phyloP scores from a whole-genome alignment of 2,329 filamentous ascomycete genomes.

The Fusarium hostae region DNA sequence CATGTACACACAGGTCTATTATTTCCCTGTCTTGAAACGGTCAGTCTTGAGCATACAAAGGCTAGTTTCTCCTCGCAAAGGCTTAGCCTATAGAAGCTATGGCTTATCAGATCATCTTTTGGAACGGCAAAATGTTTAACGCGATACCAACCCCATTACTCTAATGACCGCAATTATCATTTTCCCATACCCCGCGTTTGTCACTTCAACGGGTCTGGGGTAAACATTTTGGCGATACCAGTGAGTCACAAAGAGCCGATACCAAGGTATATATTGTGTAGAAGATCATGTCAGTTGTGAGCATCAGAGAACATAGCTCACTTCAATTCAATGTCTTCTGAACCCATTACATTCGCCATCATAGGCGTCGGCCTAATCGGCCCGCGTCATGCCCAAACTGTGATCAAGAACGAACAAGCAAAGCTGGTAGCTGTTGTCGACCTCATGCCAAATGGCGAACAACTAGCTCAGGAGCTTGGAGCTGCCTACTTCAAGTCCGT shows the following conservation, averaged over 20 bases:
- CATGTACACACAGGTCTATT: background rate
- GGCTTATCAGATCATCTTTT: background rate
- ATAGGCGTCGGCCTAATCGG: conserved; percentile 48
- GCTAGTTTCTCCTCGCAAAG: background rate
- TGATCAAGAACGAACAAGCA: conserved; percentile 35
- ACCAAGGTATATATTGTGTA: background rate
- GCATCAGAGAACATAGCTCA: background rate
- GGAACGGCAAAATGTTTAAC: conserved; percentile 1
- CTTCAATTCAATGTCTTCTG: conserved; percentile 7
- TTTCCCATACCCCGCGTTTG: conserved; percentile 4
- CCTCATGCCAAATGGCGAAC: conserved; percentile 33
- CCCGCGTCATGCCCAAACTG: conserved; percentile 47
- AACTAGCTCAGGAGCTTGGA: conserved; percentile 37
- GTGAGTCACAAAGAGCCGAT: background rate
- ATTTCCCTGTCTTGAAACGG: background rate
- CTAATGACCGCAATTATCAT: background rate
- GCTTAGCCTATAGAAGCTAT: background rate
- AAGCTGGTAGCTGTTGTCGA: conserved; percentile 48
- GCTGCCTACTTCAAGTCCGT: conserved; percentile 49
- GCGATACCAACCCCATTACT: background rate
- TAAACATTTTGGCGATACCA: conserved; percentile 26
- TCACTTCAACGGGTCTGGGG: background rate
- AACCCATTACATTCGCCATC: conserved; percentile 39
- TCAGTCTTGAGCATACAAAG: background rate
- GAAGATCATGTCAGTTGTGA: background rate